Percentiles rank a stretch among this genome's conserved stretches.
Conservation (phyloP, 768 basidiomycete genomes). For the Filobasidium floriforme region DNA sequence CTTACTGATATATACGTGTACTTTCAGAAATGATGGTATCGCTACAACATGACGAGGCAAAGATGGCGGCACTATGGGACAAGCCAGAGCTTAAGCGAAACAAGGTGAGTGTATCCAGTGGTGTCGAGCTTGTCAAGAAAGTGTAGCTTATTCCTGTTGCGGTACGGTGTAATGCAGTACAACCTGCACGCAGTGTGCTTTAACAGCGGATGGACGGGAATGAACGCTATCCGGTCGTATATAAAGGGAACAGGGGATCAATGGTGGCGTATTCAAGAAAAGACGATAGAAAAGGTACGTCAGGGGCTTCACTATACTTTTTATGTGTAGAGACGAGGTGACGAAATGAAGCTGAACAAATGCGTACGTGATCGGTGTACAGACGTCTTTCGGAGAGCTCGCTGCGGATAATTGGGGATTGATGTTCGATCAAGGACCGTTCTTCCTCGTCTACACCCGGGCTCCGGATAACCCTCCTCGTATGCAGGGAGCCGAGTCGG, state of each 20-base stretch:
- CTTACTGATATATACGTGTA: background rate
- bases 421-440: constrained; percentile 12
- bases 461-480: background rate
- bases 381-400: background rate
- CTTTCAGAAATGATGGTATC: background rate
- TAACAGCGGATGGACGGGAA: constrained; percentile 1
- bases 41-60: background rate
- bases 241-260: background rate
- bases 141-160: background rate
- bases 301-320: background rate
- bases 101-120: background rate
- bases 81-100: background rate
- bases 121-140: background rate
- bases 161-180: background rate
- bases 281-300: background rate
- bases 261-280: background rate
- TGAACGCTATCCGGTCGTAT: constrained; percentile 3
- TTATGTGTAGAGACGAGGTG: background rate
- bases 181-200: constrained; percentile 3
- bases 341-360: too few species aligned
- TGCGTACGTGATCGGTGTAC: background rate
- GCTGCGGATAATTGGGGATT: constrained; percentile 1
- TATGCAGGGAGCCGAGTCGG: background rate
- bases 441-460: constrained; percentile 1
- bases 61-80: background rate